Evolutionary conservation across 2,329 filamentous ascomycete genomes (phyloP).

Genomic region (Trichoderma koningii): DNA sequence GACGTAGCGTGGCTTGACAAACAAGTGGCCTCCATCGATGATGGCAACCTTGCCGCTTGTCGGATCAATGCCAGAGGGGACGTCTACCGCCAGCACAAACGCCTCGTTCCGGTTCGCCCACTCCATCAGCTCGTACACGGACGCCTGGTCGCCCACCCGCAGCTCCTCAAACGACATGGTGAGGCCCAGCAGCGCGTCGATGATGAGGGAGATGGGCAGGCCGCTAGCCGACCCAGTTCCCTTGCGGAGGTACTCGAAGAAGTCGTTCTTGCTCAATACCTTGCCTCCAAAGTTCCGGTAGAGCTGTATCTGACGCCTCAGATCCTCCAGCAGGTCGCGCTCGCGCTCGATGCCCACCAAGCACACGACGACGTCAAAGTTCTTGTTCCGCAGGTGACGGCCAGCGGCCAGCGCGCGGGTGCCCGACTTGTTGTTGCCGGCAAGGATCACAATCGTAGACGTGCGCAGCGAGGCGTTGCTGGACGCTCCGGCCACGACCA

Average conservation of each 20-base stretch:
- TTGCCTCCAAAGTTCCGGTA: slow-evolving; percentile 82
- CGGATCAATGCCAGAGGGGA: slow-evolving; percentile 85
- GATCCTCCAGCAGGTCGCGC: slow-evolving; percentile 74
- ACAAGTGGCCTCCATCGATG: slow-evolving; percentile 75
- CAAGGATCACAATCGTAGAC: slow-evolving; percentile 70
- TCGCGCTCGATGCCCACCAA: slow-evolving; percentile 84
- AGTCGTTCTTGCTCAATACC: slow-evolving; percentile 62
- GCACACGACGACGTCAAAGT: slow-evolving; percentile 77
- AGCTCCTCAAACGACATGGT: slow-evolving; percentile 89
- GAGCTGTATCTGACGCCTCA: slow-evolving; percentile 78
- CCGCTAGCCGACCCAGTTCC: slow-evolving; percentile 46
- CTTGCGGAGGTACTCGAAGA: slow-evolving; percentile 62
- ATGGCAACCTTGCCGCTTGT: slow-evolving; percentile 67
- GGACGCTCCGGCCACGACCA: slow-evolving; percentile 45
- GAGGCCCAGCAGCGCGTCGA: slow-evolving; percentile 85
- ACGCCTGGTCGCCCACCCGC: slow-evolving; percentile 76
- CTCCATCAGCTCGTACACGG: slow-evolving; percentile 85
- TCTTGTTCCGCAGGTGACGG: slow-evolving; percentile 82
- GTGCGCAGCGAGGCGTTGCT: slow-evolving; percentile 37
- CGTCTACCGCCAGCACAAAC: slow-evolving; percentile 82
- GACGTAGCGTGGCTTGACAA: slow-evolving; percentile 79
- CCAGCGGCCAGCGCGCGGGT: slow-evolving; percentile 82
- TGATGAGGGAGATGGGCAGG: slow-evolving; percentile 71
- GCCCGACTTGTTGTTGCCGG: slow-evolving; percentile 91
- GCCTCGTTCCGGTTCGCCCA: slow-evolving; percentile 91